Base-by-base conservation (phyloP, 2,329 filamentous ascomycete genomes). In the Cladobotryum mycophilum region DNA sequence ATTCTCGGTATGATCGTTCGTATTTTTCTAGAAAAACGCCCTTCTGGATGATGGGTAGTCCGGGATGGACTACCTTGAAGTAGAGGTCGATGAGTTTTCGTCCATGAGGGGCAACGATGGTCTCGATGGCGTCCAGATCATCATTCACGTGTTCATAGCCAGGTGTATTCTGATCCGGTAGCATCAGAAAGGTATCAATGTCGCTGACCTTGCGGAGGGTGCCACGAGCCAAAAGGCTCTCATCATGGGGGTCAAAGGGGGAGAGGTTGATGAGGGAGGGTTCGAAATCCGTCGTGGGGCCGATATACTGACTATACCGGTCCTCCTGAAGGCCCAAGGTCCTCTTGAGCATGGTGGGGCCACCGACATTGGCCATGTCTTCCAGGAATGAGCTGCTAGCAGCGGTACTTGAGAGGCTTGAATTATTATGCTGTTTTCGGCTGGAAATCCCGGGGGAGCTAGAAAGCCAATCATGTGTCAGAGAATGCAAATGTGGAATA, bases 1-100 rank as follows among this genome's bases (percentile, higher is more conserved):
- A 88, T 58, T 88, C 84, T 48, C 80, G 79, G 60, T 88, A 81
- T 40, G 83, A 84, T 58, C 82, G 79, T 45, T 83, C 81, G 70
- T 91, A 89, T 62, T 88, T 86, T 65, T 91, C 86, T 55, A 88
- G 73, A 58, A 92, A 92, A 50, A 90, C 81, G 52, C 82, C 78
- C 69, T 90, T 91, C 64, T 93, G 86, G 37, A 93, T 77, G 58
- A 95, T 88, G 18, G 89, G 89, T 60, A 90, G 91, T 57, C 79
- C 85, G 0, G 88, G 88, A 64, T 93, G 89, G 18, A 93, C 84
- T 54, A 88, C 79, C 54, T 81, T 78, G 64, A 95, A 95, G 73
- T 91, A 95, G 37, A 93, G 72, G 58, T 90, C 85, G 57, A 95
- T 80, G 51, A 95, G 72, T 47, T 79, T 80, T 49, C 82, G 82